A percentile compares a stretch with the other conserved stretches of the same genome.
Conservation (phyloP, 225 moss, liverwort and hornwort genomes). For the Thuidium tamariscinum region DNA sequence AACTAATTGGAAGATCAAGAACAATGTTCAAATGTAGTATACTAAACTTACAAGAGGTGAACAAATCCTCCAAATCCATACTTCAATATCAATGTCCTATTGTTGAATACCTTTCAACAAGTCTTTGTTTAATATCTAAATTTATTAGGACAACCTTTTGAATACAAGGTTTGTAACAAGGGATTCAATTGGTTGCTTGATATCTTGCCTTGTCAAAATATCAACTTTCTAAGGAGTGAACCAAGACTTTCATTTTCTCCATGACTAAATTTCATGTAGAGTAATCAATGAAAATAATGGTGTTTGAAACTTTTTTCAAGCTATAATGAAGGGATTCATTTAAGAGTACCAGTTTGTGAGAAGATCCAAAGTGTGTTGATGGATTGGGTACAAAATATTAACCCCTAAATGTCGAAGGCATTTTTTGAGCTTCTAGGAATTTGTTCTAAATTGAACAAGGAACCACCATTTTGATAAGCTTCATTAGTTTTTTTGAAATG, state of each 20-base stretch:
- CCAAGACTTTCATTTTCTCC: too few species aligned
- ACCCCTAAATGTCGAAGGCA: too few species aligned
- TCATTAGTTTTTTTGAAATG: too few species aligned
- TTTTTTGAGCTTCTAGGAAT: too few species aligned
- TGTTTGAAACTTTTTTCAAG: not conserved
- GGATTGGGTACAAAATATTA: accelerated
- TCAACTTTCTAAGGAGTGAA: not conserved
- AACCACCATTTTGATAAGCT: too few species aligned
- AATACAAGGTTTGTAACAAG: not conserved
- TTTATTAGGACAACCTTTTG: not conserved
- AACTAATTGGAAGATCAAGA: not conserved
- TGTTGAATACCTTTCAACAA: not conserved
- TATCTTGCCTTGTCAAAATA: not conserved
- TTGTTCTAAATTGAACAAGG: too few species aligned
- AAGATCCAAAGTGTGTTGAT: not conserved
- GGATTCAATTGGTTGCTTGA: not conserved
- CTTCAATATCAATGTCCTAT: not conserved
- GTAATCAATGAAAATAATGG: not conserved
- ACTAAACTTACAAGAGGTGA: not conserved
- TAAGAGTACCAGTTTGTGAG: accelerated
- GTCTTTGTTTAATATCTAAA: not conserved
- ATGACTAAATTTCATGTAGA: not conserved
- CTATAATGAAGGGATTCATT: accelerated
- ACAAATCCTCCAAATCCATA: not conserved
- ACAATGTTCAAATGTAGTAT: accelerated